Evolutionary conservation across 2,329 filamentous ascomycete species (phyloP).

Genomic region (Trichoderma asperellum): DNA sequence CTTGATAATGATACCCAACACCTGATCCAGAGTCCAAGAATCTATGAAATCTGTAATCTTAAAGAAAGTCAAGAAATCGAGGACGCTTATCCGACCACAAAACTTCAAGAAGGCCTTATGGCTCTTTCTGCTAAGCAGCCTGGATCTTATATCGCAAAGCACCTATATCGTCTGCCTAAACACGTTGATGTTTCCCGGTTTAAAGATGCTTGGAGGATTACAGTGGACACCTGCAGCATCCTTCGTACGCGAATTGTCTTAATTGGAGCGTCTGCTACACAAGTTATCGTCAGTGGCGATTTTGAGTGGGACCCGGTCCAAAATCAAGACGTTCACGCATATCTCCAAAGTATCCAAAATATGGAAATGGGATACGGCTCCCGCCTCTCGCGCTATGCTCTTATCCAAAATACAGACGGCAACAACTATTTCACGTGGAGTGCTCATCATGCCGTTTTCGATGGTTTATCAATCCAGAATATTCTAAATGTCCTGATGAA

Average conservation of each 20-base stretch:
- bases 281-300: constrained; percentile 30
- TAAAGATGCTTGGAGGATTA: constrained; percentile 30
- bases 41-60: neutral
- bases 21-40: neutral
- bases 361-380: constrained; percentile 14
- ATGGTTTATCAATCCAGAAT: constrained; percentile 30
- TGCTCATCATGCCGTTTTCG: constrained; percentile 31
- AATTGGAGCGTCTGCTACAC: constrained; percentile 3
- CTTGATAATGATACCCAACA: neutral
- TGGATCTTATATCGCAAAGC: constrained; percentile 42
- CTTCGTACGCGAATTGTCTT: constrained; percentile 33
- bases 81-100: constrained; percentile 32
- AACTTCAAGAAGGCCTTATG: constrained; percentile 34
- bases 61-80: constrained; percentile 15
- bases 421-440: constrained; percentile 18
- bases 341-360: neutral
- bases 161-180: constrained; percentile 32
- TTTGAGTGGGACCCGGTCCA: constrained; percentile 10
- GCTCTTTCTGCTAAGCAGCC: constrained; percentile 39
- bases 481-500: neutral
- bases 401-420: neutral
- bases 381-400: constrained; percentile 11
- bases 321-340: neutral
- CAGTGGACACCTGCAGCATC: constrained; percentile 28
- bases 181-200: constrained; percentile 33